phyloP scores from a whole-genome alignment of 305 asterid species.

The Solanum hybrid region DNA sequence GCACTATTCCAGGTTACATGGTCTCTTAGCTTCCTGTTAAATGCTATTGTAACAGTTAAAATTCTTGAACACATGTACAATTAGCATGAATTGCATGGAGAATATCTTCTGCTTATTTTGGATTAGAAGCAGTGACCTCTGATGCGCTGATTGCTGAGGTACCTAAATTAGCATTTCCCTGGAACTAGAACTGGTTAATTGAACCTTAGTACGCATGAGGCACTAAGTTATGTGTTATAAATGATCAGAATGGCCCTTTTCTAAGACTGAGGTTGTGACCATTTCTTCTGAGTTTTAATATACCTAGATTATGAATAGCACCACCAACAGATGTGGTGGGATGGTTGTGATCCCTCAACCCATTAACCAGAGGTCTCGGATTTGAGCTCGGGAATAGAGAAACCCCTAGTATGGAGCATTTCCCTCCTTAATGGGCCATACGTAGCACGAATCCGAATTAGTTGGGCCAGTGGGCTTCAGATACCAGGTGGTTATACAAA shows the following conservation, averaged over 20 bases:
- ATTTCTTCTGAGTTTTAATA: background rate
- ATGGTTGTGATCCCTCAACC: background rate
- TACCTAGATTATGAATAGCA: background rate
- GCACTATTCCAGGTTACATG: background rate
- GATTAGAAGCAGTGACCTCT: background rate
- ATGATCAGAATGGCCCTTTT: background rate
- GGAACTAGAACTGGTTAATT: background rate
- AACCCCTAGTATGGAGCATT: background rate
- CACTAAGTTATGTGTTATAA: background rate
- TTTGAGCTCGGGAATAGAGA: background rate
- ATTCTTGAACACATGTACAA: background rate
- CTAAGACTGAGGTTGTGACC: background rate
- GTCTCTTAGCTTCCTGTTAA: background rate
- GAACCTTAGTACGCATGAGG: background rate
- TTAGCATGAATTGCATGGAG: background rate
- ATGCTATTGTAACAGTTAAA: background rate
- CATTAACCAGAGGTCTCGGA: background rate
- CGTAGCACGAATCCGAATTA: background rate
- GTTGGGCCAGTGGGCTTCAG: background rate
- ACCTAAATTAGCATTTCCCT: background rate
- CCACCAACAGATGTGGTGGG: background rate
- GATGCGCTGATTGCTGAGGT: background rate
- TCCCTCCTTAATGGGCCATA: background rate
- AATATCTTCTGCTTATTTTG: background rate
- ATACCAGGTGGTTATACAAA: background rate